Conservation (phyloP, 2,329 filamentous ascomycete genomes). For the Lachnellula occidentalis region DNA sequence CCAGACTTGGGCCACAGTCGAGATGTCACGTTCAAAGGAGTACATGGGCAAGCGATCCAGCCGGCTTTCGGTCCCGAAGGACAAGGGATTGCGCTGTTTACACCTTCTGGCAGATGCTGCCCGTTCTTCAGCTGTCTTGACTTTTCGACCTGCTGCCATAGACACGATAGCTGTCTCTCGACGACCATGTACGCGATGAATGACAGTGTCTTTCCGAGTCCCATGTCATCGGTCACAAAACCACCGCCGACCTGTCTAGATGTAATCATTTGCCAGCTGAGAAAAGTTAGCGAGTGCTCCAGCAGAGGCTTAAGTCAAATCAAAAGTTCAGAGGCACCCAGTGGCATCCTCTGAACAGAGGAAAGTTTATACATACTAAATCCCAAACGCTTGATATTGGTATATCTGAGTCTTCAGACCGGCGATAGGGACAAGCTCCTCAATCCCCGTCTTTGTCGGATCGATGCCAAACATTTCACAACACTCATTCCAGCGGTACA, state of each 20-base stretch:
- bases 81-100: not conserved
- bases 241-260: conserved; percentile 51
- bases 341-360: not conserved
- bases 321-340: not conserved
- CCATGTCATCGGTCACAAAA: conserved; percentile 52
- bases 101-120: conserved; percentile 4
- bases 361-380: conserved; percentile 2
- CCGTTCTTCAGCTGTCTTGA: conserved; percentile 1
- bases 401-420: conserved; percentile 13
- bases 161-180: conserved; percentile 10
- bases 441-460: conserved; percentile 2
- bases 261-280: conserved; percentile 14
- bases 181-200: no score
- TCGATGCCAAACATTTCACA: conserved; percentile 14
- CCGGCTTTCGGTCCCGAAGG: not conserved
- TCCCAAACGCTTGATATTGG: conserved; percentile 16
- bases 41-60: conserved; percentile 19
- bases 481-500: conserved; percentile 10
- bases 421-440: conserved; percentile 7
- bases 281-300: not conserved
- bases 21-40: conserved; percentile 1
- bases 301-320: not conserved
- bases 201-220: conserved; percentile 19
- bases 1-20: conserved; percentile 10
- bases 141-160: conserved; percentile 7